These are phyloP conservation scores for Collybia sp. DNA, from an alignment of 768 basidiomycete genomes.

Conservation along the genomic window DNA sequence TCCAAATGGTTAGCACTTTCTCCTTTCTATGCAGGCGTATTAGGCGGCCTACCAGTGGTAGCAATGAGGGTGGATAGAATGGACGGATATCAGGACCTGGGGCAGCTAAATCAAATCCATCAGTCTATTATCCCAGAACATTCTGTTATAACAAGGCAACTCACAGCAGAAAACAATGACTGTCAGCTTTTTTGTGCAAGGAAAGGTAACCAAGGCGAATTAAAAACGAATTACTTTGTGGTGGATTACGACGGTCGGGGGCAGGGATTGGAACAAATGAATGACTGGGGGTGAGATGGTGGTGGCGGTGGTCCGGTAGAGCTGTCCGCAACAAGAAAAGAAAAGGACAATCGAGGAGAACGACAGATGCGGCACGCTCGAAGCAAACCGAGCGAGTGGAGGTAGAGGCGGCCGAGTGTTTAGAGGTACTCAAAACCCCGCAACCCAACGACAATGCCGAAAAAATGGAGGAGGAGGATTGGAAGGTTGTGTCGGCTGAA, in stretches of 20 bases:
- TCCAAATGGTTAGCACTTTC: no score
- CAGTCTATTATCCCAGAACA: not conserved
- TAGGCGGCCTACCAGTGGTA: no score
- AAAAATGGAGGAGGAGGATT: slow-evolving; percentile 22
- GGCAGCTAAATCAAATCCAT: not conserved
- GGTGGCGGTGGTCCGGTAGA: no score
- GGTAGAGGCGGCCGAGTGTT: not conserved
- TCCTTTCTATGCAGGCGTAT: no score
- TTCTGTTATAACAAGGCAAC: not conserved
- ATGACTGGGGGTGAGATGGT: slow-evolving; percentile 12
- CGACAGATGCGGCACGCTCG: slow-evolving; percentile 35
- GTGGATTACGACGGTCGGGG: no score
- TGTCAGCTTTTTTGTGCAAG: slow-evolving; percentile 12
- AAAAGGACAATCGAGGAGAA: slow-evolving; percentile 8
- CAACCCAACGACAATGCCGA: slow-evolving; percentile 9
- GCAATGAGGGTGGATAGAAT: no score
- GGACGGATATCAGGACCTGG: not conserved
- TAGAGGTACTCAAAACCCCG: not conserved
- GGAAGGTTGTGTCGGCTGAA: slow-evolving; percentile 40
- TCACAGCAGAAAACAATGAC: slow-evolving; percentile 15
- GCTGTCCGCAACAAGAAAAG: no score
- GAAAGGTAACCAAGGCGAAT: slow-evolving; percentile 17
- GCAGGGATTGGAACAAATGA: slow-evolving; percentile 10
- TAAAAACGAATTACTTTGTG: slow-evolving; percentile 27
- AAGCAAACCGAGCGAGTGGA: slow-evolving; percentile 45